Conservation (phyloP, 768 basidiomycete species). For the Astraeus odoratus region DNA sequence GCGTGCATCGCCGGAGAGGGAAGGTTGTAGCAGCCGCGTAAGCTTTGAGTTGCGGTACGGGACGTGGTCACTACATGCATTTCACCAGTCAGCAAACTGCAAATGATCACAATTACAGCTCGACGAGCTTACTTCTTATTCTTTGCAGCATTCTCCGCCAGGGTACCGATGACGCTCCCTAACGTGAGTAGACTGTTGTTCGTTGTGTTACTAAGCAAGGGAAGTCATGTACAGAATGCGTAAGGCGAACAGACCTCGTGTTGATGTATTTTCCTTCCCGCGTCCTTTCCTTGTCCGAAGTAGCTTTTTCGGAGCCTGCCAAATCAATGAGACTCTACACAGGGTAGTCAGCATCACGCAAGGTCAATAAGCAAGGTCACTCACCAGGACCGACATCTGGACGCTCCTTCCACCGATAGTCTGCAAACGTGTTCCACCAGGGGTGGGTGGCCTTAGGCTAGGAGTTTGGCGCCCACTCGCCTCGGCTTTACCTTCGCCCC, state of each 20-base stretch:
- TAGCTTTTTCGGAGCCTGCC: conserved; percentile 95
- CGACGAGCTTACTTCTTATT: conserved; percentile 49
- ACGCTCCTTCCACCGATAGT: conserved; percentile 76
- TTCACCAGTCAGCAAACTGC: not conserved
- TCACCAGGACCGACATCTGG: conserved; percentile 66
- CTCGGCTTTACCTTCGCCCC: conserved; percentile 41
- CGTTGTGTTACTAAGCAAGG: not conserved
- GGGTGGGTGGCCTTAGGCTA: conserved; percentile 41
- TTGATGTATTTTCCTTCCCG: conserved; percentile 97
- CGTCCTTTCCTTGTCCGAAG: conserved; percentile 92
- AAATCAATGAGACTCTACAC: conserved; percentile 85
- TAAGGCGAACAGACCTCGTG: conserved; percentile 47
- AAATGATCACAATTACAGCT: not conserved
- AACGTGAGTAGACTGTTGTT: conserved; percentile 73
- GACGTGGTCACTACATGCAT: conserved; percentile 62
- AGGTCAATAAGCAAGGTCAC: conserved; percentile 14
- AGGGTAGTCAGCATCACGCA: not conserved
- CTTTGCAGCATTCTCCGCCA: conserved; percentile 81
- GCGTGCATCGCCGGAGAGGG: conserved; percentile 88
- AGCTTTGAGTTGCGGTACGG: conserved; percentile 95
- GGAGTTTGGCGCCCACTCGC: conserved; percentile 47
- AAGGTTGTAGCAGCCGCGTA: conserved; percentile 90
- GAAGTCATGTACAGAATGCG: not conserved
- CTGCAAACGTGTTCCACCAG: conserved; percentile 61
- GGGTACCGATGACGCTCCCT: conserved; percentile 85